Conservation (phyloP, 2,329 filamentous ascomycete species). For the Penicillium capsulatum region DNA sequence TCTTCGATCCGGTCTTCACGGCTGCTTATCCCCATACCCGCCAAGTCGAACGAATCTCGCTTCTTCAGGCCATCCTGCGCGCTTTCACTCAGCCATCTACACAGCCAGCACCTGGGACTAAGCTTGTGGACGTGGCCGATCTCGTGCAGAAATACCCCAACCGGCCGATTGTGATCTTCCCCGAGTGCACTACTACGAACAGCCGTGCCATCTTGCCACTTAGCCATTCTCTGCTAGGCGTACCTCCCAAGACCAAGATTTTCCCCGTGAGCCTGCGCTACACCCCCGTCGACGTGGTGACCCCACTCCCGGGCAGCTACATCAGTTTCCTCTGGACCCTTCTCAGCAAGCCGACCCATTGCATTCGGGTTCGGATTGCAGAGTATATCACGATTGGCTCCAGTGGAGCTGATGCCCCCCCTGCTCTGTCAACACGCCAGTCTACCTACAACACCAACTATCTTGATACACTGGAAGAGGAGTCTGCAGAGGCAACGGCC, state of each 20-base stretch:
- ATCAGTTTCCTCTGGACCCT: constrained; percentile 77
- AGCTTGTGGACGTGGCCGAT: constrained; percentile 58
- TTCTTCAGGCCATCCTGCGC: constrained; percentile 68
- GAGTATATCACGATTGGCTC: constrained; percentile 54
- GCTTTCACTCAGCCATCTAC: constrained; percentile 62
- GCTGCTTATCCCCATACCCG: constrained; percentile 71
- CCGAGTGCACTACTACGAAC: constrained; percentile 92
- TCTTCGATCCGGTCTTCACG: constrained; percentile 95
- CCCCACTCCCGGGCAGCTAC: constrained; percentile 74
- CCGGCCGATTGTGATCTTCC: constrained; percentile 79
- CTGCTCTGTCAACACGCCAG: constrained; percentile 21
- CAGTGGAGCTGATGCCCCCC: constrained; percentile 18
- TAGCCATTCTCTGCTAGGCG: constrained; percentile 68
- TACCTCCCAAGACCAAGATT: constrained; percentile 65
- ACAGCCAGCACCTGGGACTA: constrained; percentile 44
- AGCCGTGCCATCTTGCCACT: constrained; percentile 83
- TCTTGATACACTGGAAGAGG: constrained; percentile 43
- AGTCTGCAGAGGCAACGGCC: constrained; percentile 36
- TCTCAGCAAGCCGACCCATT: constrained; percentile 78
- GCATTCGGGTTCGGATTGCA: constrained; percentile 85
- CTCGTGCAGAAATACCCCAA: constrained; percentile 66
- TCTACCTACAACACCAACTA: constrained; percentile 45
- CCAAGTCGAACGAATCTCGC: constrained; percentile 70
- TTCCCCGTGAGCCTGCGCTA: constrained; percentile 91
- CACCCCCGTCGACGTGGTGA: constrained; percentile 82